Conservation (phyloP, 495 filamentous ascomycete species). For the Tuber melanosporum region DNA sequence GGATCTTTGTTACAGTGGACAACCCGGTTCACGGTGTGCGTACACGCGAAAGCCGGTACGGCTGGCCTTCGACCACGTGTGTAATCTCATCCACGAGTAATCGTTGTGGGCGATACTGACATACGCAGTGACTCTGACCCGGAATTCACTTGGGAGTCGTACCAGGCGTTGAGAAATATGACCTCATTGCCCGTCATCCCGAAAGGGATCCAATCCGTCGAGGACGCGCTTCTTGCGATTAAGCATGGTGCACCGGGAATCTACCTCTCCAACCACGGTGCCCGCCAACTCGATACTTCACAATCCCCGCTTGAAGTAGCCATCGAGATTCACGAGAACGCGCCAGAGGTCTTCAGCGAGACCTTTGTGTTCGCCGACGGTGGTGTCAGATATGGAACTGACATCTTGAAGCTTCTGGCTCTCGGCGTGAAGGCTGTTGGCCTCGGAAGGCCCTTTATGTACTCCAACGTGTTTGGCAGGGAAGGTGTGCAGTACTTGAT, state of each 20-base stretch:
- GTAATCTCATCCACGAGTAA: conserved; percentile 11
- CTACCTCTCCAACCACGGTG: conserved; percentile 47
- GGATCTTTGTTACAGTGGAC: conserved; percentile 46
- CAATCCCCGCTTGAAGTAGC: conserved; percentile 45
- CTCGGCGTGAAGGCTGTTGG: conserved; percentile 49
- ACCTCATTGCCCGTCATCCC: conserved; percentile 45
- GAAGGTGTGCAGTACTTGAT: conserved; percentile 43
- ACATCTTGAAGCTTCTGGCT: conserved; percentile 47
- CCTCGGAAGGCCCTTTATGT: conserved; percentile 46
- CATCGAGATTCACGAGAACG: conserved; percentile 43
- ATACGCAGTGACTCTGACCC: background rate
- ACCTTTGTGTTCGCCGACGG: conserved; percentile 48
- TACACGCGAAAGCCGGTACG: conserved; percentile 44
- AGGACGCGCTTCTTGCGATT: conserved; percentile 45
- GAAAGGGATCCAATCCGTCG: conserved; percentile 47
- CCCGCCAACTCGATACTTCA: conserved; percentile 45
- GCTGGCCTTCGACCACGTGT: conserved; percentile 40
- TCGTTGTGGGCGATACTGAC: conserved; percentile 6
- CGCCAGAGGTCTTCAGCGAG: conserved; percentile 44
- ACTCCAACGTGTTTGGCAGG: conserved; percentile 45
- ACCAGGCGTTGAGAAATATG: conserved; percentile 44
- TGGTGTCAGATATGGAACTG: conserved; percentile 47
- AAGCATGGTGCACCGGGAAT: conserved; percentile 34
- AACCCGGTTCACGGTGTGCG: conserved; percentile 44
- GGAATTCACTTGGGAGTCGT: conserved; percentile 43